A percentile compares a stretch with the other conserved stretches of the same genome.
These are phyloP conservation scores for Malus hybrid DNA, from an alignment of 331 rosid genomes.

Conservation along the genomic window DNA sequence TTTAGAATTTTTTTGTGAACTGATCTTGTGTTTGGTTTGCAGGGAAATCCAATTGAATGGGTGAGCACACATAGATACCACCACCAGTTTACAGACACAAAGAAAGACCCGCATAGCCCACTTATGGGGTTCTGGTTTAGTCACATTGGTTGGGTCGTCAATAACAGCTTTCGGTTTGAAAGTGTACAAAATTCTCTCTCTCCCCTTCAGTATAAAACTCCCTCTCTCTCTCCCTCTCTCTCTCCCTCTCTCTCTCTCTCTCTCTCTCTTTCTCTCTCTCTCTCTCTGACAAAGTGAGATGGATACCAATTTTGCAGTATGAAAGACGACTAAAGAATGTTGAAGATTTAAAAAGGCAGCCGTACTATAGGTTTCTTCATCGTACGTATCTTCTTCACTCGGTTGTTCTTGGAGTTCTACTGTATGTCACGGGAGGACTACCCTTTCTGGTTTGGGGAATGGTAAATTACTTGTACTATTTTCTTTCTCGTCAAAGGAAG, in stretches of 20 bases:
- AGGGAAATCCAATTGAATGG: slow-evolving; percentile 90
- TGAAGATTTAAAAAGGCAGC: slow-evolving; percentile 63
- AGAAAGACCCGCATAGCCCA: slow-evolving; percentile 88
- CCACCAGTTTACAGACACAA: slow-evolving; percentile 75
- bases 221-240: not conserved
- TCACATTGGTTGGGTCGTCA: slow-evolving; percentile 70
- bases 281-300: not conserved
- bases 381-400: slow-evolving; percentile 54
- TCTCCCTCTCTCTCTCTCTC: not conserved
- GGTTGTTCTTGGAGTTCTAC: slow-evolving; percentile 50
- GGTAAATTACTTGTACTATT: slow-evolving; percentile 14
- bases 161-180: slow-evolving; percentile 28
- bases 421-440: slow-evolving; percentile 64
- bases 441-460: slow-evolving; percentile 84
- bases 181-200: slow-evolving; percentile 29
- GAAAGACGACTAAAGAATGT: slow-evolving; percentile 57
- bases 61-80: slow-evolving; percentile 89
- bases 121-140: slow-evolving; percentile 81
- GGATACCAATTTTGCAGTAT: slow-evolving; percentile 31
- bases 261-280: not conserved
- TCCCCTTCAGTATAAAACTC: too few relatives aligned
- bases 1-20: too few relatives aligned
- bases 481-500: too few relatives aligned
- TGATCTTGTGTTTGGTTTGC: not conserved
- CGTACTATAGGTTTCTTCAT: slow-evolving; percentile 54